Evolutionary conservation across 495 filamentous ascomycete species (phyloP).

Genomic region (Neurospora sp.): DNA sequence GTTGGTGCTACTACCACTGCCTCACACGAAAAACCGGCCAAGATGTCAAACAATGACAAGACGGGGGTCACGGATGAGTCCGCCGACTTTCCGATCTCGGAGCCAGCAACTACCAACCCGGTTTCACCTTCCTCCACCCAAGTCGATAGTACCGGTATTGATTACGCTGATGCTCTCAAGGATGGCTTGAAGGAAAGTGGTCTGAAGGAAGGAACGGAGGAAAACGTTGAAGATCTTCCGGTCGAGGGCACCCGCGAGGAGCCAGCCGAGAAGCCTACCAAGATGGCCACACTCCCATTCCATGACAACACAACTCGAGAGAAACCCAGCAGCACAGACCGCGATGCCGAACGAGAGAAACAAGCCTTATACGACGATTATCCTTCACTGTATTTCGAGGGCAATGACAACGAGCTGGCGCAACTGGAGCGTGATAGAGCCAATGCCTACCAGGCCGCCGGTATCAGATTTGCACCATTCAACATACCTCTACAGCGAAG

Average conservation of each 20-base stretch:
- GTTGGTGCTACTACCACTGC: not conserved
- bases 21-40: not conserved
- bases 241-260: not conserved
- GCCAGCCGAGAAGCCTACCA: not conserved
- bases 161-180: not conserved
- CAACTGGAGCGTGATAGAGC: slow-evolving; percentile 11
- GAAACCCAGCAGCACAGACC: not conserved
- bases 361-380: not conserved
- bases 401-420: not conserved
- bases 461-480: slow-evolving; percentile 73
- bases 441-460: slow-evolving; percentile 18
- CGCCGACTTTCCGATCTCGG: not conserved
- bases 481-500: slow-evolving; percentile 78
- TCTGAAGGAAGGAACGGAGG: slow-evolving; percentile 5
- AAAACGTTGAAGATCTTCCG: slow-evolving; percentile 9
- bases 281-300: slow-evolving; percentile 12
- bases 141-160: not conserved
- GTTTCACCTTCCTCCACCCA: not conserved
- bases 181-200: not conserved
- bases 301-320: not conserved
- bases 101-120: not conserved
- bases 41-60: not conserved
- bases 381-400: not conserved
- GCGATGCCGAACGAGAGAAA: not conserved
- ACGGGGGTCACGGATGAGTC: slow-evolving; percentile 3